These are phyloP conservation scores for Sarocladium brachiariae DNA, from an alignment of 2,329 filamentous ascomycete species.

Conservation along the genomic window DNA sequence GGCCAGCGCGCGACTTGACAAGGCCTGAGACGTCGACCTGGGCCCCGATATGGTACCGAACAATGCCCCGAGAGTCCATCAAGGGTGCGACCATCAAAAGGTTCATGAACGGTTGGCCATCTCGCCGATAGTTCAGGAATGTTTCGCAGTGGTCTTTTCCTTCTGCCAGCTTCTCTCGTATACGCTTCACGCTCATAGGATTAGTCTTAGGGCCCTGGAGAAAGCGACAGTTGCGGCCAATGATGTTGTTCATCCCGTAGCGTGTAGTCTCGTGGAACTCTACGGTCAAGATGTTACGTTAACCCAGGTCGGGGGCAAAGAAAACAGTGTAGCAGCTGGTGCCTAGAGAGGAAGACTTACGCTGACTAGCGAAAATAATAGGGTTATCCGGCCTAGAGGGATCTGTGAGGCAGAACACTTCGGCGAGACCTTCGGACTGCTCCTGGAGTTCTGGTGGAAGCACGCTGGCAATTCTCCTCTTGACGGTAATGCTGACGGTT, in stretches of 20 bases:
- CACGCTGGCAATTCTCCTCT: slow-evolving; percentile 60
- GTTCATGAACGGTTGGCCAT: slow-evolving; percentile 72
- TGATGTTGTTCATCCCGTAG: slow-evolving; percentile 65
- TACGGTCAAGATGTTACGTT: too few relatives aligned
- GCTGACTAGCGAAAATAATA: slow-evolving; percentile 70
- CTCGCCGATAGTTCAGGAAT: slow-evolving; percentile 70
- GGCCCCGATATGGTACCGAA: slow-evolving; percentile 64
- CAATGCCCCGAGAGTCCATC: slow-evolving; percentile 57
- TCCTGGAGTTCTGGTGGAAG: slow-evolving; percentile 57
- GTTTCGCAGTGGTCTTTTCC: slow-evolving; percentile 69
- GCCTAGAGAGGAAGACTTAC: slow-evolving; percentile 29
- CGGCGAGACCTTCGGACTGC: slow-evolving; percentile 67
- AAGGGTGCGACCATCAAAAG: slow-evolving; percentile 67
- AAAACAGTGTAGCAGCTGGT: too few relatives aligned
- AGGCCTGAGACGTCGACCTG: slow-evolving; percentile 66
- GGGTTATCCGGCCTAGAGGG: slow-evolving; percentile 67
- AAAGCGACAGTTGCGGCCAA: slow-evolving; percentile 73
- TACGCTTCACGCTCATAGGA: slow-evolving; percentile 50
- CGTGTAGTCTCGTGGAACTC: slow-evolving; percentile 70
- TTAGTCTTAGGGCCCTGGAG: slow-evolving; percentile 70
- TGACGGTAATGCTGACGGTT: slow-evolving; percentile 63
- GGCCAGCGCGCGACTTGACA: slow-evolving; percentile 57
- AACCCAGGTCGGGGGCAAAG: too few relatives aligned
- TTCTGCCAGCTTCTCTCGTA: slow-evolving; percentile 52
- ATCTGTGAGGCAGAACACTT: slow-evolving; percentile 72